Base-by-base conservation (phyloP, 1,284 basidiomycete species). In the Tausonia pullulans region DNA sequence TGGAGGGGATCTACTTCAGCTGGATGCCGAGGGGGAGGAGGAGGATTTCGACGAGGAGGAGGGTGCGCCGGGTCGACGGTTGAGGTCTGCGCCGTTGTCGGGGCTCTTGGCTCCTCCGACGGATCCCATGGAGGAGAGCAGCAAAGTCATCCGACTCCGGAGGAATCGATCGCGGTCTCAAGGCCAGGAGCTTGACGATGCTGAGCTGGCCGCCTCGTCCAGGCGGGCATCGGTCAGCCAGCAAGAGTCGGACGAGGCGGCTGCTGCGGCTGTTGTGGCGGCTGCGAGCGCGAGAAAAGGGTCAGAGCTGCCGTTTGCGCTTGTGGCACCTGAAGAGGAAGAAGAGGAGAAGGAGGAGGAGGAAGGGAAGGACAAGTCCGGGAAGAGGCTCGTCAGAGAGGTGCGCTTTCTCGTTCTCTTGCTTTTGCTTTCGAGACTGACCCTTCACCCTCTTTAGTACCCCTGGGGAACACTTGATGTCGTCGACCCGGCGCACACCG, bases 401-500 rank as follows among this genome's bases (percentile, higher is more conserved):
- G 27, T 10, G 11, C 43, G 10, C 43, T 2, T 43, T 16, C 56
- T 44, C 41, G 11, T 10, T 7, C 43, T 13, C 40, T 8, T 43
- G 41, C 39, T 45, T 43, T 1, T 9, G 10, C 7, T 43, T 44
- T 58, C 43, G 40, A 11, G 9, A 14, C 48, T 9, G 48, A 14
- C 8, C 48, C 14, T 49, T 8, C 48, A 49, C 48, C 9, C 8
- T 9, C 14, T 14, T 49, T 49, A 63, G 52, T 76, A 70, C 60
- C 62, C 69, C 11, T 75, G 75, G 74, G 74, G 75, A 13, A 54
- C 64, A 44, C 74, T 73, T 3, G 66, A 70, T 39, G 71, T 72
- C 3, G 14, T 16, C 40, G 2, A n/a, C 40, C 56, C 39, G 16
- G 11, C 13, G 13, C 13, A n/a, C 6, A 13, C 16, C 40, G 13